phyloP scores from a whole-genome alignment of 371 early-diverging fungal species.

The Coemansia sp. region DNA sequence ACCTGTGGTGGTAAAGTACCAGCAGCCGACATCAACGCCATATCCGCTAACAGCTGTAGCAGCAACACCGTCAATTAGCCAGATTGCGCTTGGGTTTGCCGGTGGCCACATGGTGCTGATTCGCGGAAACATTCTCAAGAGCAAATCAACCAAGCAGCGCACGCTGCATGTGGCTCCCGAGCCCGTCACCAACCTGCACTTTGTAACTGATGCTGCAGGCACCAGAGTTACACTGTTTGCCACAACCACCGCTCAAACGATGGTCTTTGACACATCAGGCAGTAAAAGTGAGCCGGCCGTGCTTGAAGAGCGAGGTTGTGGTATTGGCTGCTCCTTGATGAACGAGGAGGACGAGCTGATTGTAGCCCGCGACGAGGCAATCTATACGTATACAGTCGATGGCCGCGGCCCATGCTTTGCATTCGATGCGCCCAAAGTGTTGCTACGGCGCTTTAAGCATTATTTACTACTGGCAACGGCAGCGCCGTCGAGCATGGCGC shows the following conservation, averaged over 20 bases:
- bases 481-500: slow-evolving; percentile 49
- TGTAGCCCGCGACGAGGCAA: slow-evolving; percentile 84
- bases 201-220: slow-evolving; percentile 18
- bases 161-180: slow-evolving; percentile 81
- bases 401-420: slow-evolving; percentile 93
- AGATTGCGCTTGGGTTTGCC: slow-evolving; percentile 85
- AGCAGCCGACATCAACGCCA: slow-evolving; percentile 31
- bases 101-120: slow-evolving; percentile 85
- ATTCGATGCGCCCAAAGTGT: slow-evolving; percentile 64
- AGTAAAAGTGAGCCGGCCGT: slow-evolving; percentile 55
- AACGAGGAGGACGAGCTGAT: slow-evolving; percentile 72
- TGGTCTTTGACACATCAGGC: slow-evolving; percentile 35
- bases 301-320: slow-evolving; percentile 83
- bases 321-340: slow-evolving; percentile 72
- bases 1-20: slow-evolving; percentile 44
- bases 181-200: slow-evolving; percentile 65
- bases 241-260: slow-evolving; percentile 49
- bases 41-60: slow-evolving; percentile 79
- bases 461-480: slow-evolving; percentile 49
- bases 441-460: slow-evolving; percentile 42
- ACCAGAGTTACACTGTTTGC: slow-evolving; percentile 41
- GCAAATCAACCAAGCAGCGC: slow-evolving; percentile 73
- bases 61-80: slow-evolving; percentile 75
- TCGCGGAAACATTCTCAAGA: slow-evolving; percentile 77
- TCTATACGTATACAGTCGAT: slow-evolving; percentile 86